A percentile compares a stretch with the other conserved stretches of the same genome.
phyloP scores from a whole-genome alignment of 2,329 filamentous ascomycete genomes.

The Aspergillus sp. region DNA sequence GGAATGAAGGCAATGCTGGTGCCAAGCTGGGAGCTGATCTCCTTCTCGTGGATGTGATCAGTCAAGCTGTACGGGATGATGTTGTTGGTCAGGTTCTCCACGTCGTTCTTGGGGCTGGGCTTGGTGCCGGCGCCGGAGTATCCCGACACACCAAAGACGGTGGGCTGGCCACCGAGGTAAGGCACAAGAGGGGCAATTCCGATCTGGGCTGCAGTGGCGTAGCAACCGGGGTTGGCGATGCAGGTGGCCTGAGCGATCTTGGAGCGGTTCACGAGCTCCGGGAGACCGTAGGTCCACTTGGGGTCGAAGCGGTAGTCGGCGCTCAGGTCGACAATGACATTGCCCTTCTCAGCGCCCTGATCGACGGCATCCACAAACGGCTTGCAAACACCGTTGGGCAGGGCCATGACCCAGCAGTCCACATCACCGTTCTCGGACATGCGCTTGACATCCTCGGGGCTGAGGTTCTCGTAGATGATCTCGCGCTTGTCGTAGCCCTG shows the following conservation, averaged over 20 bases:
- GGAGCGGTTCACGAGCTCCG: conserved; percentile 75
- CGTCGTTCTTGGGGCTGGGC: conserved; percentile 90
- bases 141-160: conserved; percentile 85
- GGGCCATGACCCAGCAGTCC: conserved; percentile 96
- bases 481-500: conserved; percentile 88
- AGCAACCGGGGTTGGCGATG: conserved; percentile 93
- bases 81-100: conserved; percentile 78
- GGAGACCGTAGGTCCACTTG: conserved; percentile 85
- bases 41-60: conserved; percentile 91
- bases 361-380: conserved; percentile 89
- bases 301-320: conserved; percentile 91
- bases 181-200: conserved; percentile 80
- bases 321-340: conserved; percentile 88
- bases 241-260: conserved; percentile 75
- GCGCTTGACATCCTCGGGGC: conserved; percentile 77
- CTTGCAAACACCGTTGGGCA: conserved; percentile 92
- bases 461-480: conserved; percentile 88
- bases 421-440: conserved; percentile 83
- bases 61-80: conserved; percentile 88
- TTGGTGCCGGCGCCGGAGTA: conserved; percentile 96
- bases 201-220: conserved; percentile 88
- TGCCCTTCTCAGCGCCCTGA: conserved; percentile 64
- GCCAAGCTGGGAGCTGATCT: conserved; percentile 78
- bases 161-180: conserved; percentile 74
- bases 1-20: conserved; percentile 79